Evolutionary conservation across 208 protist genomes (phyloP).

Genomic region (Leishmania martiniquensis): DNA sequence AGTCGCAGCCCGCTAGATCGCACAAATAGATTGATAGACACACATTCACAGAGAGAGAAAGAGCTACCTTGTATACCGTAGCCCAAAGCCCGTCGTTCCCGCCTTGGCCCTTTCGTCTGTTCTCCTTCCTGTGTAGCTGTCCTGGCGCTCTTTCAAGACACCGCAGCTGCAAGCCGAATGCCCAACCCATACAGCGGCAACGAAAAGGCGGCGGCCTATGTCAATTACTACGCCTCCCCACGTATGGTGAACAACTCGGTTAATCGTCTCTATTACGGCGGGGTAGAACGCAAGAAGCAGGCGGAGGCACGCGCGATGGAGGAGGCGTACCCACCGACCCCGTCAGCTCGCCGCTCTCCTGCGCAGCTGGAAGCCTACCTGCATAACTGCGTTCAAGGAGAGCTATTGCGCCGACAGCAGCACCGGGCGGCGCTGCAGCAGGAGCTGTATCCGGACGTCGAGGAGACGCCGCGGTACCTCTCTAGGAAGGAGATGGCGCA

Average conservation of each 20-base stretch:
- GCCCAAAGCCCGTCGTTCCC: too few species aligned
- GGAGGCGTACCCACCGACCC: conserved; percentile 49
- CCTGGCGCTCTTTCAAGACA: neutral
- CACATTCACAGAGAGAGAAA: neutral
- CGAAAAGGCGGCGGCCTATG: conserved; percentile 64
- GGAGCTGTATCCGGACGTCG: conserved; percentile 57
- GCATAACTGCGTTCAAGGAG: conserved; percentile 58
- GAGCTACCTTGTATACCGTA: neutral
- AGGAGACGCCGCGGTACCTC: conserved; percentile 27
- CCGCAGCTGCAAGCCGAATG: conserved; percentile 29
- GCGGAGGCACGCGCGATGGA: conserved; percentile 44
- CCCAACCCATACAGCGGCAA: conserved; percentile 73
- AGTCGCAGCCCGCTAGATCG: neutral
- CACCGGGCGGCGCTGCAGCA: conserved; percentile 54
- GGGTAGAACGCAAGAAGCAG: conserved; percentile 45
- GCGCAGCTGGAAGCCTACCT: conserved; percentile 72
- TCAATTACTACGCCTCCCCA: conserved; percentile 79
- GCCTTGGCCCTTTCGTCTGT: neutral
- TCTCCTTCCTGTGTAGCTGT: neutral
- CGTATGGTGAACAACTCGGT: conserved; percentile 78
- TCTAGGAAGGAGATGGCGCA: conserved; percentile 33
- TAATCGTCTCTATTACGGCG: conserved; percentile 65
- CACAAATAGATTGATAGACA: neutral
- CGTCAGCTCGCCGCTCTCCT: conserved; percentile 49
- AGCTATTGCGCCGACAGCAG: conserved; percentile 76